Conservation (phyloP, 2,329 filamentous ascomycete species). For the Oidium heveae region DNA sequence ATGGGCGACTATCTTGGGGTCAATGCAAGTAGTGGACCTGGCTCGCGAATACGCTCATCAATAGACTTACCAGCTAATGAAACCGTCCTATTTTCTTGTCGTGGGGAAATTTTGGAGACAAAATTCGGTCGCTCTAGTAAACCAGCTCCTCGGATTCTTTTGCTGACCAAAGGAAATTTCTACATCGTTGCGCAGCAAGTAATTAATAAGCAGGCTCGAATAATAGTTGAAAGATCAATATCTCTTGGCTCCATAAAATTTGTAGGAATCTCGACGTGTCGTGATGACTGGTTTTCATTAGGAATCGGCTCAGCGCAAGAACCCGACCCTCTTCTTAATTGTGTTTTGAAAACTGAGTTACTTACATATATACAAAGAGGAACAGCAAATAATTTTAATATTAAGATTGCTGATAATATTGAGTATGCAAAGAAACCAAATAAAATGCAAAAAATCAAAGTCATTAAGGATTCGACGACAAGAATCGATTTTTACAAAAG, state of each 20-base stretch:
- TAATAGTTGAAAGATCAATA: slow-evolving; percentile 58
- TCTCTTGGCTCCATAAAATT: slow-evolving; percentile 75
- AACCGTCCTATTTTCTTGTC: slow-evolving; percentile 65
- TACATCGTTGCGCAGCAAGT: slow-evolving; percentile 73
- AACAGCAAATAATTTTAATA: slow-evolving; percentile 50
- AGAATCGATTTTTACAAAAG: slow-evolving; percentile 81
- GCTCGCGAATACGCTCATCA: slow-evolving; percentile 52
- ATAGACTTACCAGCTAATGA: slow-evolving; percentile 50
- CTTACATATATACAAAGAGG: slow-evolving; percentile 72
- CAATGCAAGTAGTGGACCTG: slow-evolving; percentile 54
- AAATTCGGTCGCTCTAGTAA: slow-evolving; percentile 96
- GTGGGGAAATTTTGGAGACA: slow-evolving; percentile 68
- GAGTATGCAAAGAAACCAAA: slow-evolving; percentile 97
- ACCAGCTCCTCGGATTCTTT: slow-evolving; percentile 57
- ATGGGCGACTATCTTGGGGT: slow-evolving; percentile 86
- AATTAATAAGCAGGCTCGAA: slow-evolving; percentile 58
- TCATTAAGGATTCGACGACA: slow-evolving; percentile 60
- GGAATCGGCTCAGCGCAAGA: slow-evolving; percentile 78
- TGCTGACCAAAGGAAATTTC: slow-evolving; percentile 66
- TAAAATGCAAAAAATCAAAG: slow-evolving; percentile 74
- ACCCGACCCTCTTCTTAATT: slow-evolving; percentile 78
- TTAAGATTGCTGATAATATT: slow-evolving; percentile 64
- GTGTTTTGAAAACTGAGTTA: slow-evolving; percentile 88
- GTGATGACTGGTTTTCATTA: slow-evolving; percentile 93
- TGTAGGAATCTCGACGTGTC: slow-evolving; percentile 52